phyloP scores from a whole-genome alignment of 2,329 filamentous ascomycete genomes.

The Penicillium decumbens region DNA sequence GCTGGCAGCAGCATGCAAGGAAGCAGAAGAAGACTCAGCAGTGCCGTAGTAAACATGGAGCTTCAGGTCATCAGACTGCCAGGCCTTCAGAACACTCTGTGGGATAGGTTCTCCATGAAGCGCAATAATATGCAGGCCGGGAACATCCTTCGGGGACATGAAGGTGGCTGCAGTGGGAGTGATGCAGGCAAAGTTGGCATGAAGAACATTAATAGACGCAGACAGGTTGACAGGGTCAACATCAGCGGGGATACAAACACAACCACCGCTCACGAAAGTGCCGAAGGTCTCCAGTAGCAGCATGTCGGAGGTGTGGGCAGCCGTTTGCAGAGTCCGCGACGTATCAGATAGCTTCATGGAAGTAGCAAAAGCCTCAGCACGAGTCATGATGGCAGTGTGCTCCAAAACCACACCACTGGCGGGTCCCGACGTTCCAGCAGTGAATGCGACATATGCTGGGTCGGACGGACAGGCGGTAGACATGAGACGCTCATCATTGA shows the following conservation, averaged over 20 bases:
- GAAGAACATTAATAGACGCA: slow-evolving; percentile 44
- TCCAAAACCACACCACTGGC: slow-evolving; percentile 38
- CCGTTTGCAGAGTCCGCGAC: slow-evolving; percentile 40
- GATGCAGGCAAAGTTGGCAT: slow-evolving; percentile 32
- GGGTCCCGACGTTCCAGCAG: slow-evolving; percentile 29
- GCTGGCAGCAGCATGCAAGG: slow-evolving; percentile 13
- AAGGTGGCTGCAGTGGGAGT: slow-evolving; percentile 28
- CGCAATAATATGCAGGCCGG: slow-evolving; percentile 22
- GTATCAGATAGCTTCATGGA: slow-evolving; percentile 18
- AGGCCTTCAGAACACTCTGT: slow-evolving; percentile 4
- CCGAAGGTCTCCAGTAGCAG: slow-evolving; percentile 40
- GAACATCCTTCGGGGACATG: slow-evolving; percentile 28
- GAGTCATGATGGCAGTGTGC: slow-evolving; percentile 31
- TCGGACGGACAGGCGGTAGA: slow-evolving; percentile 13
- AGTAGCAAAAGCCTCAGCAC: slow-evolving; percentile 28
- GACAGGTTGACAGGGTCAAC: slow-evolving; percentile 52
- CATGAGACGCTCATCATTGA: slow-evolving; percentile 17
- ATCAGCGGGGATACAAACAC: slow-evolving; percentile 46
- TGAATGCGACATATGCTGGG: slow-evolving; percentile 35
- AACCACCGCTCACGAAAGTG: slow-evolving; percentile 41
- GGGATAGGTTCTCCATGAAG: slow-evolving; percentile 20
- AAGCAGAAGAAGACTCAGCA: slow-evolving; percentile 24
- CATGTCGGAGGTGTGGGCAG: slow-evolving; percentile 46
- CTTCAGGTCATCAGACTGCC: slow-evolving; percentile 16
- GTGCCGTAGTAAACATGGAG: slow-evolving; percentile 26